These are phyloP conservation scores for Favolaschia claudopus DNA, from an alignment of 768 basidiomycete genomes.

Conservation along the genomic window DNA sequence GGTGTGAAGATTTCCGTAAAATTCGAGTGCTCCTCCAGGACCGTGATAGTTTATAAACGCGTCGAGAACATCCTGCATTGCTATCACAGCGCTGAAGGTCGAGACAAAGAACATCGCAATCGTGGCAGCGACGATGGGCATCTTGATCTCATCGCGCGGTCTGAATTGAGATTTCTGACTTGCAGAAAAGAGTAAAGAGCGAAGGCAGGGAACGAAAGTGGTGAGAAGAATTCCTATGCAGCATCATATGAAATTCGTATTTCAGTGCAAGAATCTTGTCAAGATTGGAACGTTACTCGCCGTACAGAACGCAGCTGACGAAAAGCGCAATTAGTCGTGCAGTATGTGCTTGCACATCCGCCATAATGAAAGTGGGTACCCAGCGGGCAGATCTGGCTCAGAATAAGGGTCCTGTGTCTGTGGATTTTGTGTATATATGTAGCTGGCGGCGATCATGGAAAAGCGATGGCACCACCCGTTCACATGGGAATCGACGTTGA, in stretches of 20 bases:
- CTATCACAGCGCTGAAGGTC: conserved; percentile 6
- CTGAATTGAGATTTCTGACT: conserved; percentile 6
- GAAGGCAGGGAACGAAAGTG: conserved; percentile 14
- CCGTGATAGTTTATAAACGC: conserved; percentile 8
- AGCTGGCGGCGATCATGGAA: too few species aligned
- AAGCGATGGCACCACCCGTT: too few species aligned
- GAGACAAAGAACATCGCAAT: conserved; percentile 8
- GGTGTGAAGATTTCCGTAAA: too few species aligned
- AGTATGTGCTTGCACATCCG: conserved; percentile 11
- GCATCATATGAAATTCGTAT: too few species aligned
- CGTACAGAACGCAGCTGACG: conserved; percentile 16
- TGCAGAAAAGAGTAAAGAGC: conserved; percentile 16
- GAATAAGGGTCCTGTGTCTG: too few species aligned
- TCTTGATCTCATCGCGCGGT: conserved; percentile 8
- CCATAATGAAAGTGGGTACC: conserved; percentile 5
- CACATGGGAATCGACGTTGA: too few species aligned
- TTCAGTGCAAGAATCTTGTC: too few species aligned
- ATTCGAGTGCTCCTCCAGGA: conserved; percentile 3
- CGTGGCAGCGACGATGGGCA: conserved; percentile 3
- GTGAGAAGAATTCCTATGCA: conserved; percentile 12
- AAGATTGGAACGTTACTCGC: too few species aligned
- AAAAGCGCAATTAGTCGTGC: conserved; percentile 12
- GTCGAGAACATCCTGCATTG: conserved; percentile 11
- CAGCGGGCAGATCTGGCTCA: too few species aligned
- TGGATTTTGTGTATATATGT: too few species aligned